phyloP scores from a whole-genome alignment of 2,329 filamentous ascomycete genomes.

The Penicillium corylophilum region DNA sequence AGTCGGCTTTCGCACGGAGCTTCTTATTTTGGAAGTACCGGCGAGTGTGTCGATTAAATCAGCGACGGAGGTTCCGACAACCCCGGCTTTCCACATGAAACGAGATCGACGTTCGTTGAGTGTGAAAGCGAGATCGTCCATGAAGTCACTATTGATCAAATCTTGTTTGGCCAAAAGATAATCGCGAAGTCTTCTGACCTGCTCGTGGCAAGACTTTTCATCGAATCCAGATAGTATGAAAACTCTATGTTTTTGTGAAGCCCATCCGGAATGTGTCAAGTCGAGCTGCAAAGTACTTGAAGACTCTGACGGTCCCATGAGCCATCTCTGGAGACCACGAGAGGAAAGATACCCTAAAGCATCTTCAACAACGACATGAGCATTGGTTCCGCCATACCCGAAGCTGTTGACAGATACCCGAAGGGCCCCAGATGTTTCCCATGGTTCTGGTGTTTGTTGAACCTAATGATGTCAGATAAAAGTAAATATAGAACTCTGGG shows the following conservation, averaged over 20 bases:
- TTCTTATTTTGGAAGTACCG: background rate
- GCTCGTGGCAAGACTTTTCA: slow-evolving; percentile 15
- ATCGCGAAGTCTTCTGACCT: slow-evolving; percentile 7
- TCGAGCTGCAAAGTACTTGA: background rate
- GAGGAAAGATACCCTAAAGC: slow-evolving; percentile 9
- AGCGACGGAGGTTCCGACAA: slow-evolving; percentile 3
- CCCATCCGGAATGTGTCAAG: background rate
- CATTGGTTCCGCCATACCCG: slow-evolving; percentile 50
- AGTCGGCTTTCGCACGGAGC: background rate
- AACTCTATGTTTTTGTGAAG: slow-evolving; percentile 4
- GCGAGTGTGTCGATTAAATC: background rate
- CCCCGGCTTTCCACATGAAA: slow-evolving; percentile 18
- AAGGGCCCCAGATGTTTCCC: slow-evolving; percentile 4
- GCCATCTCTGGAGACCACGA: background rate
- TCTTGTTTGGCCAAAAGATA: slow-evolving; percentile 8
- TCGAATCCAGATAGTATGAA: slow-evolving; percentile 27
- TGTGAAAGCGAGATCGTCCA: slow-evolving; percentile 23
- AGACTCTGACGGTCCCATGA: background rate
- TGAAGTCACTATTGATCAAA: slow-evolving; percentile 3
- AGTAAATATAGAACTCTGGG: background rate
- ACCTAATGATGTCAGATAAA: slow-evolving; percentile 7
- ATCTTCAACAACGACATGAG: slow-evolving; percentile 44
- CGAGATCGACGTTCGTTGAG: slow-evolving; percentile 21
- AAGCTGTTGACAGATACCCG: slow-evolving; percentile 41
- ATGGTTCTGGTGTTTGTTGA: slow-evolving; percentile 4